Evolutionary conservation across 805 yeast genomes (phyloP).

Genomic region (Kluyveromyces dobzhanskii): DNA sequence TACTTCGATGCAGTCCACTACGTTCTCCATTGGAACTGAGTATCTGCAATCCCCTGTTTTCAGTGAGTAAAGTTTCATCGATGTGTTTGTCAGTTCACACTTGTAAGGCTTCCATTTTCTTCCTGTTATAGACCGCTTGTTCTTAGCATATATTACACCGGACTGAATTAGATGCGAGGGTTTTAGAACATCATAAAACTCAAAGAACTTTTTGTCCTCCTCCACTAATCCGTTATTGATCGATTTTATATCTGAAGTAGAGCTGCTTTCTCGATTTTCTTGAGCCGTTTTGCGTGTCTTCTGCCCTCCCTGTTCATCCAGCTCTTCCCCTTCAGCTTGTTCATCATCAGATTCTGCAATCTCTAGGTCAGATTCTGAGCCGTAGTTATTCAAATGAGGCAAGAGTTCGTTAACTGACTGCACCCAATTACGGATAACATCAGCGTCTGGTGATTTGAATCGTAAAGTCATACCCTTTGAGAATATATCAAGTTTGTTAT

Average conservation of each 20-base stretch:
- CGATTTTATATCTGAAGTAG: neutral
- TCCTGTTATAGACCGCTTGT: slow-evolving; percentile 13
- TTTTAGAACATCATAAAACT: slow-evolving; percentile 12
- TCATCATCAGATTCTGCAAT: slow-evolving; percentile 5
- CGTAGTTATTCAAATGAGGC: slow-evolving; percentile 3
- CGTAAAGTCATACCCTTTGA: slow-evolving; percentile 12
- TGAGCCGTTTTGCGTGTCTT: neutral
- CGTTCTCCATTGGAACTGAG: slow-evolving; percentile 9
- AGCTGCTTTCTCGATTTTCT: no score
- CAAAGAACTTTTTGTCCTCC: slow-evolving; percentile 14
- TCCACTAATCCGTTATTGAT: slow-evolving; percentile 6
- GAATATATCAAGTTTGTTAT: slow-evolving; percentile 12
- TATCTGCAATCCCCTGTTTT: slow-evolving; percentile 12
- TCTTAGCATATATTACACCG: slow-evolving; percentile 12
- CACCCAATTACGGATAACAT: slow-evolving; percentile 9
- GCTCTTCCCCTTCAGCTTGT: neutral
- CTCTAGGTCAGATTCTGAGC: slow-evolving; percentile 5
- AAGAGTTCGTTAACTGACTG: neutral
- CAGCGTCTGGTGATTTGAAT: slow-evolving; percentile 7
- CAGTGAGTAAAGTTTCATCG: slow-evolving; percentile 11
- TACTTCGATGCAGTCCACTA: slow-evolving; percentile 17
- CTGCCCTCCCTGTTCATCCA: slow-evolving; percentile 3
- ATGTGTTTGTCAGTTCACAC: slow-evolving; percentile 12
- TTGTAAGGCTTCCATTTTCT: slow-evolving; percentile 15
- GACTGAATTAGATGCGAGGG: slow-evolving; percentile 10